Evolutionary conservation across 2,329 filamentous ascomycete genomes (phyloP).

Genomic region (Pseudogymnoascus sp.): DNA sequence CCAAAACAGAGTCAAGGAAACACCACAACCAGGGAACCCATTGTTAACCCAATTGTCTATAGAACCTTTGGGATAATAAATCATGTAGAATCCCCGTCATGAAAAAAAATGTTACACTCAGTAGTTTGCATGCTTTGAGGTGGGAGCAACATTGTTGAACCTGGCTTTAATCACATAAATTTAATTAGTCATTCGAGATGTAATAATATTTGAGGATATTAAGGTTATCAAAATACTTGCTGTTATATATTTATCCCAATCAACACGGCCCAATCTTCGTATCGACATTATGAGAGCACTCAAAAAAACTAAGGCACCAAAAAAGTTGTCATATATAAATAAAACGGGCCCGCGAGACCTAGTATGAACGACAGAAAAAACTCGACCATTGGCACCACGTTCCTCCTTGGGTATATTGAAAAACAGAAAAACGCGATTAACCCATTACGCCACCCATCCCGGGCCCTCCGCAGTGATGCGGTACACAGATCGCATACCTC

Average conservation of each 20-base stretch:
- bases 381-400: background rate
- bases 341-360: background rate
- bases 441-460: background rate
- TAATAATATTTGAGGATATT: background rate
- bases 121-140: no score
- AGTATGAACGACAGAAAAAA: background rate
- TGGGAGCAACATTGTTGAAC: no score
- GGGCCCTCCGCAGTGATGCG: background rate
- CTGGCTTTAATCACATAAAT: no score
- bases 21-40: background rate
- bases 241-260: background rate
- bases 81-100: no score
- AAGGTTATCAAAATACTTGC: background rate
- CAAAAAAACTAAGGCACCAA: background rate
- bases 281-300: background rate
- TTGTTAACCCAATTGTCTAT: background rate
- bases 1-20: background rate
- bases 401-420: background rate
- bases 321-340: background rate
- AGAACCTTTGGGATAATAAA: background rate
- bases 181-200: no score
- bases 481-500: background rate
- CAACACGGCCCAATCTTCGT: background rate
- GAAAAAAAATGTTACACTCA: no score
- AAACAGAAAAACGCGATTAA: slow-evolving; percentile 1